Percentiles rank a stretch among this genome's conserved stretches.
These are phyloP conservation scores for Aphanomyces invadans DNA, from an alignment of 352 stramenopile species.

Conservation along the genomic window DNA sequence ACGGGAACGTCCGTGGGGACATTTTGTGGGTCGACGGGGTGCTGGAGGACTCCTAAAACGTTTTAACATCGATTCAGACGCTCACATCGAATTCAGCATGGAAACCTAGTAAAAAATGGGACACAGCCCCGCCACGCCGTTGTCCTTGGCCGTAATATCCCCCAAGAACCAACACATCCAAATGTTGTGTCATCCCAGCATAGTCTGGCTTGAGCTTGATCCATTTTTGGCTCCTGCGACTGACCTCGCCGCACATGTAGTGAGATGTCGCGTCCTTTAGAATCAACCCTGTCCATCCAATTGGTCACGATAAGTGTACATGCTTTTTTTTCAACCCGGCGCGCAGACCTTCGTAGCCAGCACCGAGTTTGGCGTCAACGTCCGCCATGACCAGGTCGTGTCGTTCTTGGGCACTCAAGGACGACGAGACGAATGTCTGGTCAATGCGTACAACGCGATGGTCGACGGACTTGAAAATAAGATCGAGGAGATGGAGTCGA, in stretches of 20 bases:
- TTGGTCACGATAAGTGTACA: not conserved
- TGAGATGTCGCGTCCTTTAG: conserved; percentile 81
- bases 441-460: conserved; percentile 74
- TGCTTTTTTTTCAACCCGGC: not conserved
- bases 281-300: conserved; percentile 35
- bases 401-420: conserved; percentile 52
- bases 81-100: not conserved
- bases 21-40: conserved; percentile 46
- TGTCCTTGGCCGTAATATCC: conserved; percentile 72
- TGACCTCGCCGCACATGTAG: conserved; percentile 81
- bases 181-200: conserved; percentile 72
- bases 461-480: conserved; percentile 57
- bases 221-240: conserved; percentile 71
- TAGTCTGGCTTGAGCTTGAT: conserved; percentile 86
- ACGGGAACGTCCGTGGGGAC: conserved; percentile 34
- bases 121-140: conserved; percentile 69
- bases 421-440: conserved; percentile 68
- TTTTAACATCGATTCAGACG: too few species aligned
- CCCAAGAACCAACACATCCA: conserved; percentile 73
- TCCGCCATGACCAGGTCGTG: conserved; percentile 78
- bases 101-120: conserved; percentile 53
- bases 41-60: conserved; percentile 42
- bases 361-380: conserved; percentile 57
- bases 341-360: conserved; percentile 57
- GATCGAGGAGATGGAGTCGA: conserved; percentile 50